Evolutionary conservation across 768 basidiomycete genomes (phyloP).

Genomic region (Daedaleopsis nitida): DNA sequence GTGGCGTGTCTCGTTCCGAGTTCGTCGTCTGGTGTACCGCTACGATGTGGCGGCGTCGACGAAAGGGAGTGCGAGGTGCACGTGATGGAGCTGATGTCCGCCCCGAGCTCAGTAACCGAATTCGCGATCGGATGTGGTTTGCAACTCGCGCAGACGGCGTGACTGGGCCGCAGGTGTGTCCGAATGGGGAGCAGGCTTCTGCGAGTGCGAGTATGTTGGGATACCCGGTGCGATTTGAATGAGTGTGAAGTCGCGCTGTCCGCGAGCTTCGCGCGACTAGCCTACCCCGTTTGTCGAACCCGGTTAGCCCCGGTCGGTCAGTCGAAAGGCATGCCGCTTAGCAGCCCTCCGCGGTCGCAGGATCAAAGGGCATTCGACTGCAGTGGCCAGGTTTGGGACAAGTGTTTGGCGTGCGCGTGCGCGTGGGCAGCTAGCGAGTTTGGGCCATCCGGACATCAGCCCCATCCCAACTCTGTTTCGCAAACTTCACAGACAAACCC

Average conservation of each 20-base stretch:
- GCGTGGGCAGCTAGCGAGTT: too few relatives aligned
- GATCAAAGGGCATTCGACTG: neutral
- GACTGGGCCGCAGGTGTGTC: too few relatives aligned
- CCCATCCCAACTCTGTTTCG: neutral
- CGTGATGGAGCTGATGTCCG: neutral
- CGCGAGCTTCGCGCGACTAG: too few relatives aligned
- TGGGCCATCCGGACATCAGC: neutral
- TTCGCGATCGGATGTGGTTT: neutral
- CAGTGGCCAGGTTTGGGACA: neutral
- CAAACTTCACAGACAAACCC: neutral
- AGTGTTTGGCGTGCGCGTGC: neutral
- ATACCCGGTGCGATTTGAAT: too few relatives aligned
- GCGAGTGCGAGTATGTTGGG: too few relatives aligned
- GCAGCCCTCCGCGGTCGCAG: neutral
- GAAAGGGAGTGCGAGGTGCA: neutral
- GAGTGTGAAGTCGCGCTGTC: too few relatives aligned
- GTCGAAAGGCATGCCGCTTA: neutral
- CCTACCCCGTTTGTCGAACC: neutral
- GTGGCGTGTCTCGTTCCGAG: neutral
- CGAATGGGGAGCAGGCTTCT: too few relatives aligned
- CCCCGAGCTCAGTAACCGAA: neutral
- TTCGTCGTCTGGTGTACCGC: neutral
- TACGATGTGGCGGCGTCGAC: neutral
- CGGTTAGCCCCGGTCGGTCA: too few relatives aligned
- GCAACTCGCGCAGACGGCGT: too few relatives aligned